Evolutionary conservation across 2,329 filamentous ascomycete genomes (phyloP).

Genomic region (Curvularia hawaiiensis): DNA sequence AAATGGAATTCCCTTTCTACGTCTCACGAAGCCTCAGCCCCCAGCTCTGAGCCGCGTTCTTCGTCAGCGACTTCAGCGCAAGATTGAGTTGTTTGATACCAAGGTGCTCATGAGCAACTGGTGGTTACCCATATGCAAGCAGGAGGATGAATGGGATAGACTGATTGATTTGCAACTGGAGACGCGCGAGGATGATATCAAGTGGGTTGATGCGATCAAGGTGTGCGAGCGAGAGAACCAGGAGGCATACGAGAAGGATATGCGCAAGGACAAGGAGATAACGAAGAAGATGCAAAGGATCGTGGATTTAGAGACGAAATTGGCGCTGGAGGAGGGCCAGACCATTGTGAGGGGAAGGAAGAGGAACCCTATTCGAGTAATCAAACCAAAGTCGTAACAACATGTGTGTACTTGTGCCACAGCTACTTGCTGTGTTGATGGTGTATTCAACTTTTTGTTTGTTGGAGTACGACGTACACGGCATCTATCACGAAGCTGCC

Average conservation of each 20-base stretch:
- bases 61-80: conserved; percentile 55
- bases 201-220: conserved; percentile 41
- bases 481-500: conserved; percentile 44
- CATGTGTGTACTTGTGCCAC: background rate
- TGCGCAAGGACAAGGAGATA: conserved; percentile 38
- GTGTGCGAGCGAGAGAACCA: conserved; percentile 25
- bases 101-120: conserved; percentile 51
- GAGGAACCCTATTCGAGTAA: conserved; percentile 28
- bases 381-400: conserved; percentile 18
- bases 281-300: conserved; percentile 53
- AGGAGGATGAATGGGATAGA: conserved; percentile 58
- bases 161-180: conserved; percentile 35
- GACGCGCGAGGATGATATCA: conserved; percentile 18
- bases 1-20: conserved; percentile 66
- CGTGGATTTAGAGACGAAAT: conserved; percentile 54
- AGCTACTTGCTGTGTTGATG: background rate
- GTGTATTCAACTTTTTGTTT: conserved; percentile 17
- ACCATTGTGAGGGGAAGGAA: conserved; percentile 36
- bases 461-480: background rate
- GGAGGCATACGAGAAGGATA: conserved; percentile 22
- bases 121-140: conserved; percentile 44
- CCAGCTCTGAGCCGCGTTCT: conserved; percentile 63
- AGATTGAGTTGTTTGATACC: conserved; percentile 50
- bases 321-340: conserved; percentile 49
- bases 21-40: conserved; percentile 70